phyloP scores from a whole-genome alignment of 2,329 filamentous ascomycete genomes.

The Didymella exigua region DNA sequence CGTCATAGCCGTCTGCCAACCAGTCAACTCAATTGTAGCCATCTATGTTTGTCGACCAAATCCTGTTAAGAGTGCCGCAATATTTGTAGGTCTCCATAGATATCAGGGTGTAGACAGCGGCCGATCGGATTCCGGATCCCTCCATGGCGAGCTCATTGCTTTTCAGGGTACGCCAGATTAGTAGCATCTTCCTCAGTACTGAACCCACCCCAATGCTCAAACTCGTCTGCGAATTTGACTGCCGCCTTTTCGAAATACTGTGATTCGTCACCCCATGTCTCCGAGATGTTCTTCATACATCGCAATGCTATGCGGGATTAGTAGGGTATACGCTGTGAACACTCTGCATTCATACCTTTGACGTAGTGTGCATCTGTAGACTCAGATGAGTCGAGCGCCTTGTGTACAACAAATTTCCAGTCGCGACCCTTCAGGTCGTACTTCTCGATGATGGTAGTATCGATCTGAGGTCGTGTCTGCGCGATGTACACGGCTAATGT shows the following conservation, averaged over 20 bases:
- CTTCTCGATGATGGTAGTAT: conserved; percentile 63
- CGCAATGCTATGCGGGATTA: conserved; percentile 61
- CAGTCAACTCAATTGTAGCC: not conserved
- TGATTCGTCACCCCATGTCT: conserved; percentile 74
- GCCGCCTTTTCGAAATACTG: conserved; percentile 71
- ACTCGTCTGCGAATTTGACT: conserved; percentile 74
- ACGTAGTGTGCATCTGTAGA: conserved; percentile 81
- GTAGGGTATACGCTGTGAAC: not conserved
- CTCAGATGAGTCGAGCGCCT: conserved; percentile 71
- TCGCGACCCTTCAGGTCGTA: conserved; percentile 67
- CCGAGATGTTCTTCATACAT: conserved; percentile 74
- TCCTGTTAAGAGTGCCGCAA: not conserved
- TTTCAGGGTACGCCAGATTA: conserved; percentile 32
- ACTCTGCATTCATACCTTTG: conserved; percentile 62
- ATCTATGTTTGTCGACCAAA: not conserved
- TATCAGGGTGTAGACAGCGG: not conserved
- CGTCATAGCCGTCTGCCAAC: conserved; percentile 11
- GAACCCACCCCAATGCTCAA: conserved; percentile 69
- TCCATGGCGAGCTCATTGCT: conserved; percentile 9
- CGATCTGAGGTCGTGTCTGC: conserved; percentile 73
- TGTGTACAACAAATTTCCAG: conserved; percentile 78
- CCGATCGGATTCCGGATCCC: not conserved
- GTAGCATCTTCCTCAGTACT: conserved; percentile 35
- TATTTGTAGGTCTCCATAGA: not conserved
- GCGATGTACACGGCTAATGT: conserved; percentile 77